Conservation (phyloP, 2,329 filamentous ascomycete species). For the Trichoderma citrinoviride region DNA sequence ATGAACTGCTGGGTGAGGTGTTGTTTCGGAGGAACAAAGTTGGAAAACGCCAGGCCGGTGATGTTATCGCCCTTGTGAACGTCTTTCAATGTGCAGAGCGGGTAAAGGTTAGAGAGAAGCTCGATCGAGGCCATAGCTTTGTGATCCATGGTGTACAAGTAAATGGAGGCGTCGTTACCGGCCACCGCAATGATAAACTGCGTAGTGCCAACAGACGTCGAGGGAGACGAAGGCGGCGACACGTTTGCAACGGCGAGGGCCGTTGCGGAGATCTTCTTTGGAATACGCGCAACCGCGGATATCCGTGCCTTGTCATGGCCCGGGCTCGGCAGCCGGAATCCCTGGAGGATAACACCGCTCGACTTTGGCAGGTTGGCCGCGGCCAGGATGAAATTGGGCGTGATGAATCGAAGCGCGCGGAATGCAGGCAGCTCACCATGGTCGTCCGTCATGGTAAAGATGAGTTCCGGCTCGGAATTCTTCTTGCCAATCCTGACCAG, state of each 20-base stretch:
- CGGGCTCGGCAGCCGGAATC: conserved; percentile 50
- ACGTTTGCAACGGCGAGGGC: conserved; percentile 75
- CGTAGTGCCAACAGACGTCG: conserved; percentile 56
- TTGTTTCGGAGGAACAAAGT: conserved; percentile 54
- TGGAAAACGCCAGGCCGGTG: conserved; percentile 58
- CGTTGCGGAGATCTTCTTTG: conserved; percentile 67
- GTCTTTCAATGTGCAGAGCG: conserved; percentile 51
- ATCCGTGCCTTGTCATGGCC: conserved; percentile 45
- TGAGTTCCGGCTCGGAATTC: conserved; percentile 47
- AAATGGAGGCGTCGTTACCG: conserved; percentile 75
- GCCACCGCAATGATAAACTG: conserved; percentile 81
- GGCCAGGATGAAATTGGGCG: conserved; percentile 56
- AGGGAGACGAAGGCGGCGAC: conserved; percentile 50
- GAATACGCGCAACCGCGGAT: conserved; percentile 55
- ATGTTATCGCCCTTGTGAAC: conserved; percentile 56
- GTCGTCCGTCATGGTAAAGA: conserved; percentile 56
- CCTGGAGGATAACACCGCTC: conserved; percentile 56
- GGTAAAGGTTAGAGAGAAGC: conserved; percentile 51
- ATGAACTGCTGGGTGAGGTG: conserved; percentile 44
- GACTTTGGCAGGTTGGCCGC: conserved; percentile 58
- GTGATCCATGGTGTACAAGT: conserved; percentile 75
- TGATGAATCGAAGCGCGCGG: conserved; percentile 58
- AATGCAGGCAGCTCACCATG: conserved; percentile 50
- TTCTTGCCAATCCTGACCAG: conserved; percentile 57
- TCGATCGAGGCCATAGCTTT: conserved; percentile 45